phyloP scores from a whole-genome alignment of 2,329 filamentous ascomycete species.

The Stemphylium beticola region DNA sequence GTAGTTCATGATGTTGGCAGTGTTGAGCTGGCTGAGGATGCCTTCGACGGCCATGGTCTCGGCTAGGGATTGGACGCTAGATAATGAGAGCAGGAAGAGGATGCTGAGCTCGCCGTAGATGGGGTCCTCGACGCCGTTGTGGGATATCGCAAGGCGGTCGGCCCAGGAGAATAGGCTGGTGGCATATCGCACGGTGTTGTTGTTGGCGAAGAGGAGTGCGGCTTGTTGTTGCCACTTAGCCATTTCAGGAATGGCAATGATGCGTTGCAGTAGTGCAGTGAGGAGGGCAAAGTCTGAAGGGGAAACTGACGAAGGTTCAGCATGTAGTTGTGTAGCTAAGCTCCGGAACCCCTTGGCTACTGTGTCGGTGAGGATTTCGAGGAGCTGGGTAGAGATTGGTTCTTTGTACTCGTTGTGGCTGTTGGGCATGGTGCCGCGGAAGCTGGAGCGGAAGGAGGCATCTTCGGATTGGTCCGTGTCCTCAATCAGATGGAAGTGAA shows the following conservation, averaged over 20 bases:
- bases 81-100: slow-evolving; percentile 86
- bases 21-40: slow-evolving; percentile 77
- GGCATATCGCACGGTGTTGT: slow-evolving; percentile 77
- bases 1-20: slow-evolving; percentile 78
- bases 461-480: slow-evolving; percentile 42
- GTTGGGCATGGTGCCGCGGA: slow-evolving; percentile 40
- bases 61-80: slow-evolving; percentile 77
- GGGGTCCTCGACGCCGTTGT: slow-evolving; percentile 71
- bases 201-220: slow-evolving; percentile 59
- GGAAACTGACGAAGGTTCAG: slow-evolving; percentile 67
- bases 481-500: slow-evolving; percentile 65
- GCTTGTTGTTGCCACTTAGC: slow-evolving; percentile 63
- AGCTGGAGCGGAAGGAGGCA: slow-evolving; percentile 41
- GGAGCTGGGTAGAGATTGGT: slow-evolving; percentile 54
- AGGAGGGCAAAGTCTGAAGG: slow-evolving; percentile 86
- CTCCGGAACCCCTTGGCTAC: slow-evolving; percentile 83
- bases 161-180: slow-evolving; percentile 93
- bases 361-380: slow-evolving; percentile 80
- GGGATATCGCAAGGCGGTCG: slow-evolving; percentile 71
- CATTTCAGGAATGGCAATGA: slow-evolving; percentile 78
- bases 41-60: slow-evolving; percentile 91
- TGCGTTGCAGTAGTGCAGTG: slow-evolving; percentile 85
- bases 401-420: slow-evolving; percentile 52
- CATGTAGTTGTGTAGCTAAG: slow-evolving; percentile 81
- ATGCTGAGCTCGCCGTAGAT: slow-evolving; percentile 93